A percentile compares a stretch with the other conserved stretches of the same genome.
These are phyloP conservation scores for Kodamaea suecica DNA, from an alignment of 1,139 yeast genomes.

Conservation along the genomic window DNA sequence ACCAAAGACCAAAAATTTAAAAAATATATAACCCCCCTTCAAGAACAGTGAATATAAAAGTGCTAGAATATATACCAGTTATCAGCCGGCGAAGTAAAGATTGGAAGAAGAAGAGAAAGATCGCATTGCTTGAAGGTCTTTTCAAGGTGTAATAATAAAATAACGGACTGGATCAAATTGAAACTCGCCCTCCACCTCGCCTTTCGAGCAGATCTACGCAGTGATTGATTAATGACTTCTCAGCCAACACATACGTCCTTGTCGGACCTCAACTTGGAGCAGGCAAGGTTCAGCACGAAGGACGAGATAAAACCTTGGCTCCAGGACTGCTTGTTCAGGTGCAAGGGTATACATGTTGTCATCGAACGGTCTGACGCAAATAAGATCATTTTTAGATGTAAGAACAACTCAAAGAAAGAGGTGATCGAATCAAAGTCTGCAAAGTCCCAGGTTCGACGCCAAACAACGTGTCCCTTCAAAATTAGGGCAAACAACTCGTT, in stretches of 20 bases:
- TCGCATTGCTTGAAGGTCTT: too few relatives aligned
- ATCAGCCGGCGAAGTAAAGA: too few relatives aligned
- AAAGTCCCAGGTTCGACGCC: slow-evolving; percentile 18
- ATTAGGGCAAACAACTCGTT: slow-evolving; percentile 64
- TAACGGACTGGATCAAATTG: too few relatives aligned
- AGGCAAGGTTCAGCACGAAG: slow-evolving; percentile 13
- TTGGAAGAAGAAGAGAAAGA: too few relatives aligned
- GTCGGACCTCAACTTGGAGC: slow-evolving; percentile 14
- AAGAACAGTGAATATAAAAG: too few relatives aligned
- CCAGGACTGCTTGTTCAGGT: slow-evolving; percentile 40
- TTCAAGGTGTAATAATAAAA: too few relatives aligned
- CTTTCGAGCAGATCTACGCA: too few relatives aligned
- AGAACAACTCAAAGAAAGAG: slow-evolving; percentile 20
- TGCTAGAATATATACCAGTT: too few relatives aligned
- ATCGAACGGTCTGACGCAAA: slow-evolving; percentile 68
- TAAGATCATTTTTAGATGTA: slow-evolving; percentile 70
- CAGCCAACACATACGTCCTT: slow-evolving; percentile 4
- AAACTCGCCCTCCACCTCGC: too few relatives aligned
- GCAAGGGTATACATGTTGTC: slow-evolving; percentile 57
- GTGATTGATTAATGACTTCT: neutral
- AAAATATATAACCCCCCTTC: too few relatives aligned
- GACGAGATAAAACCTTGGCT: slow-evolving; percentile 68
- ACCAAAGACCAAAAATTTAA: too few relatives aligned
- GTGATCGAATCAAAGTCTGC: slow-evolving; percentile 10
- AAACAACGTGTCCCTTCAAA: slow-evolving; percentile 60